Evolutionary conservation across 139 green algal genomes (phyloP), one percentile per base, ranked within the genome.

Genomic region (Diplosphaera chodatii): DNA sequence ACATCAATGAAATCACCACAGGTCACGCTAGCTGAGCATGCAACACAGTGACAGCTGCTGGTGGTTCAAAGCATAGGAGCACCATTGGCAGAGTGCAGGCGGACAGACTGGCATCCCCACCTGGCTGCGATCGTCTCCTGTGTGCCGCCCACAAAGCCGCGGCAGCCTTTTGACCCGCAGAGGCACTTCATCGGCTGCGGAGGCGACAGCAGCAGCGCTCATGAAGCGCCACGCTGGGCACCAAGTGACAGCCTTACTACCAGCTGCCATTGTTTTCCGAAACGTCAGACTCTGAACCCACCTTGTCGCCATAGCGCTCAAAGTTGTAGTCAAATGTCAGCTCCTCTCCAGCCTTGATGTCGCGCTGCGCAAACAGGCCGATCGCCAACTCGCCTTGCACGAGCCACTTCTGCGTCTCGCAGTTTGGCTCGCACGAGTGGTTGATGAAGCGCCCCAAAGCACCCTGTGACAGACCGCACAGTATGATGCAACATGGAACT

Each of bases 281-380:
- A n/a, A n/a, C n/a, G 8, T 13, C 37, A 48, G 13, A 64, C 95
- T 95, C 84, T 95, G 87, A n/a, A 77, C 70, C 3, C 56, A 82
- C 80, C 72, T 93, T 91, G 77, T 98, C 91, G 18, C 90, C 91
- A 68, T 96, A 96, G 30, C 92, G 87, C 80, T 99, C 94, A 86
- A 98, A 98, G 79, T 99, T 98, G 86, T 99, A 99, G 81, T 99
- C 93, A 72, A 99, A 98, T 1, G 95, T 98, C 18, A 99, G 82
- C 89, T 99, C 95, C 31, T 87, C 79, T 23, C 88, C 87, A 20
- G 81, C 76, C 0, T 68, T 29, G 13, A 97, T 85, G 82, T 91
- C 86, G 32, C 67, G 56, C 32, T 80, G 40, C 3, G 77, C 40
- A 65, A 98, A 99, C 48, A 99, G 80, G 29, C 95, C 95, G 72